phyloP scores from a whole-genome alignment of 805 yeast genomes.

The Lachancea quebecensis region DNA sequence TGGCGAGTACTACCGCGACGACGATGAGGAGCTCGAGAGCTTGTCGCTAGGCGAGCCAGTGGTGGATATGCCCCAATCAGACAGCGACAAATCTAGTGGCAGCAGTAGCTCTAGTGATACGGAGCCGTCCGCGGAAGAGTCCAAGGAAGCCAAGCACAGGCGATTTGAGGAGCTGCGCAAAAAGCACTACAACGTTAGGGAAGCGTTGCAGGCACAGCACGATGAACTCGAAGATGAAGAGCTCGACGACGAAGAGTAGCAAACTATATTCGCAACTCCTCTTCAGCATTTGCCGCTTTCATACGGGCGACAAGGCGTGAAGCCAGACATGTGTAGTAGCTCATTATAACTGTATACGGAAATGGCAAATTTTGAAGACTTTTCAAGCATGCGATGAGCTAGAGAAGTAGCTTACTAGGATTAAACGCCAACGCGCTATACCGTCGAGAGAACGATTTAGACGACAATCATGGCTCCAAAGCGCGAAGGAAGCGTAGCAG shows the following conservation, averaged over 20 bases:
- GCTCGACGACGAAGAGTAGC: conserved; percentile 21
- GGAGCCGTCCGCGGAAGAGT: conserved; percentile 32
- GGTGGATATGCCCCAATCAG: conserved; percentile 13
- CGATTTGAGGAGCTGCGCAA: conserved; percentile 75
- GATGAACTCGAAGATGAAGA: conserved; percentile 12
- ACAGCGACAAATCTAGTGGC: conserved; percentile 9
- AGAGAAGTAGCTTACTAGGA: not conserved
- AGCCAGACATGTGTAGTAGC: no score
- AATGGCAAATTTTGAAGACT: no score
- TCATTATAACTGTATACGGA: no score
- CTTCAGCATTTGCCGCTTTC: not conserved
- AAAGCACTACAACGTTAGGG: conserved; percentile 62
- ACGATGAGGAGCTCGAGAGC: conserved; percentile 53
- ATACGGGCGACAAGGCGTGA: no score
- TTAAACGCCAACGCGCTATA: not conserved
- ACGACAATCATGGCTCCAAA: not conserved
- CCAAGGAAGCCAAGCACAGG: conserved; percentile 56
- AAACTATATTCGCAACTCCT: not conserved
- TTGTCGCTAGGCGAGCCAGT: conserved; percentile 56
- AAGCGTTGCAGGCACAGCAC: conserved; percentile 27
- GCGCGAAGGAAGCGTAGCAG: not conserved
- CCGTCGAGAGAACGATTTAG: not conserved
- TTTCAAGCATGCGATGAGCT: no score
- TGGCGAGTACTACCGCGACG: conserved; percentile 71
- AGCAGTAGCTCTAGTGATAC: conserved; percentile 30